Evolutionary conservation across 2,329 filamentous ascomycete genomes (phyloP).

Genomic region (Colletotrichum sp.): DNA sequence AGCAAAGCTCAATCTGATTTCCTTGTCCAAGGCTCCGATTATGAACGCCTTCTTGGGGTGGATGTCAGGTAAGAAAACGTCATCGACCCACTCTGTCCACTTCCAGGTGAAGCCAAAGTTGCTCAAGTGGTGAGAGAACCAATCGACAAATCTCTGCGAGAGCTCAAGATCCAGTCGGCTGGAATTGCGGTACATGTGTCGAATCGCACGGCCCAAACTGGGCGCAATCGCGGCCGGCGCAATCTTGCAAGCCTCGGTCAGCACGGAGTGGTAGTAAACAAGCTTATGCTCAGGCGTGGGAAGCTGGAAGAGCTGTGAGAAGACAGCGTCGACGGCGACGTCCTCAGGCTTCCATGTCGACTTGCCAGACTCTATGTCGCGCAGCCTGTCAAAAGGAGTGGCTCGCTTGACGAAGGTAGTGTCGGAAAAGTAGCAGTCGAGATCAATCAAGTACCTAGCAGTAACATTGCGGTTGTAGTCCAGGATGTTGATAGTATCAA

Average conservation of each 20-base stretch:
- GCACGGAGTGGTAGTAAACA: slow-evolving; percentile 93
- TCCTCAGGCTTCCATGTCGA: slow-evolving; percentile 98
- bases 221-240: slow-evolving; percentile 96
- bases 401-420: slow-evolving; percentile 93
- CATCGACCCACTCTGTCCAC: slow-evolving; percentile 95
- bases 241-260: slow-evolving; percentile 95
- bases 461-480: slow-evolving; percentile 90
- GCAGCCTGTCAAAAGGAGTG: slow-evolving; percentile 88
- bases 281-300: slow-evolving; percentile 90
- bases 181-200: slow-evolving; percentile 84
- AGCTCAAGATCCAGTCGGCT: slow-evolving; percentile 88
- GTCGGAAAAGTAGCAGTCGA: slow-evolving; percentile 92
- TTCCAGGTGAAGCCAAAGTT: slow-evolving; percentile 99
- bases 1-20: slow-evolving; percentile 94
- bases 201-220: slow-evolving; percentile 89
- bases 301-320: slow-evolving; percentile 91
- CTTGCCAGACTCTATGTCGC: slow-evolving; percentile 66
- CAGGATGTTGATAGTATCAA: slow-evolving; percentile 92
- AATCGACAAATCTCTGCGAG: slow-evolving; percentile 87
- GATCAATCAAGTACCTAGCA: slow-evolving; percentile 88
- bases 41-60: slow-evolving; percentile 96
- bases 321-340: slow-evolving; percentile 95
- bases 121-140: slow-evolving; percentile 97
- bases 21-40: slow-evolving; percentile 88
- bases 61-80: slow-evolving; percentile 76